Conservation (phyloP, 2,329 filamentous ascomycete genomes). For the Penicillium vulpinum region DNA sequence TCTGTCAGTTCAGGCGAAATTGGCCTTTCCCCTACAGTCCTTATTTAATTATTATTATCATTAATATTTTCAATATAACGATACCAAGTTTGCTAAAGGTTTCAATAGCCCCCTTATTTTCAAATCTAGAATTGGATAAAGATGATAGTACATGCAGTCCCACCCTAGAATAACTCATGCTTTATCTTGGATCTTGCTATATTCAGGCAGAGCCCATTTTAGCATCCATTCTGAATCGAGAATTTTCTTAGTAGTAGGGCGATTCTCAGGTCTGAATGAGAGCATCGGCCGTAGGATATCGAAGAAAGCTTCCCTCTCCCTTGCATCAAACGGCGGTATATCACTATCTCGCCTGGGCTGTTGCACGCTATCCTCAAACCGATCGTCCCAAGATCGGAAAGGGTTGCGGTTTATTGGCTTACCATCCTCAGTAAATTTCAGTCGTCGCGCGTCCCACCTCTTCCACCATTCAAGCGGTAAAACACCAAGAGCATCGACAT, state of each 20-base stretch:
- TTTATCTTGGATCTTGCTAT: conserved; percentile 3
- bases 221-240: conserved; percentile 29
- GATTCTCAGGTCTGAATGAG: conserved; percentile 19
- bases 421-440: conserved; percentile 13
- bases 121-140: too few species aligned
- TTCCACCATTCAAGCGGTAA: background rate
- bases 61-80: too few species aligned
- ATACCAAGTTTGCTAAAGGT: too few species aligned
- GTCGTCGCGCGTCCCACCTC: background rate
- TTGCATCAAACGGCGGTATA: conserved; percentile 10
- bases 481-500: background rate
- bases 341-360: conserved; percentile 13
- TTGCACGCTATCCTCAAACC: conserved; percentile 22
- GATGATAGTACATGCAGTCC: background rate
- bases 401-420: conserved; percentile 7
- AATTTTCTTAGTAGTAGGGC: conserved; percentile 20
- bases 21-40: too few species aligned
- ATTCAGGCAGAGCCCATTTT: conserved; percentile 25
- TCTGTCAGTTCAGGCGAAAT: too few species aligned
- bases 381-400: conserved; percentile 29
- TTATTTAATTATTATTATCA: too few species aligned
- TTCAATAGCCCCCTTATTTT: too few species aligned
- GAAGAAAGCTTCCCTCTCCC: conserved; percentile 21
- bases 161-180: background rate
- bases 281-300: conserved; percentile 27